Percentiles rank a stretch among this genome's conserved stretches.
phyloP scores from a whole-genome alignment of 1,284 basidiomycete species.

The Pseudozyma hubeiensis region DNA sequence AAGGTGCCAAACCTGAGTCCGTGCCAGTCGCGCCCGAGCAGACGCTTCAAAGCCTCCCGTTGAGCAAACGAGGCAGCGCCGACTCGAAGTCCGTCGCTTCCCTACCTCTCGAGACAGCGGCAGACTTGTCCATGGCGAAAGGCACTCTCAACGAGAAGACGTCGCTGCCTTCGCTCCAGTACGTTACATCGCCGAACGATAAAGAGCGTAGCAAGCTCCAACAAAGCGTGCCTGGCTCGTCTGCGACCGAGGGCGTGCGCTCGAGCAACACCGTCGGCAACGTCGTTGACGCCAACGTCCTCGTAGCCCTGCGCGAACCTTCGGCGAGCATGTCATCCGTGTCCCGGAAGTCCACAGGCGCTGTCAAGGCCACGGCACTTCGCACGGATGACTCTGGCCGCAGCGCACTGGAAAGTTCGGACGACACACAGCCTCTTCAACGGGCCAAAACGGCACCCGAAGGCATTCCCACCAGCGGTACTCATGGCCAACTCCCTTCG shows the following conservation, averaged over 20 bases:
- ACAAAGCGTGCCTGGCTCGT: not conserved
- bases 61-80: conserved; percentile 22
- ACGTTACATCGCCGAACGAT: conserved; percentile 9
- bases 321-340: conserved; percentile 47
- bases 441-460: conserved; percentile 38
- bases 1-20: not conserved
- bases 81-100: conserved; percentile 21
- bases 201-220: not conserved
- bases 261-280: conserved; percentile 4
- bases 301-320: conserved; percentile 31
- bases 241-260: not conserved
- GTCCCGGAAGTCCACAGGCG: conserved; percentile 12
- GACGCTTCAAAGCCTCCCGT: conserved; percentile 36
- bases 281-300: conserved; percentile 25
- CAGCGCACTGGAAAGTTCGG: not conserved
- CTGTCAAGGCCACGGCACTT: not conserved
- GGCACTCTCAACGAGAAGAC: conserved; percentile 3
- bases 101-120: conserved; percentile 1
- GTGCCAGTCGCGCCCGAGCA: conserved; percentile 8
- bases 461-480: conserved; percentile 18
- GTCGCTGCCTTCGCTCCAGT: conserved; percentile 14
- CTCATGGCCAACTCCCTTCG: conserved; percentile 15
- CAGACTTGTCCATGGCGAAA: not conserved
- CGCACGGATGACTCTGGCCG: not conserved
- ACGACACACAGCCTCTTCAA: conserved; percentile 26